Evolutionary conservation across 2,329 filamentous ascomycete species (phyloP), one percentile per base, ranked within the genome.

Genomic region (Verticillium dahliae): DNA sequence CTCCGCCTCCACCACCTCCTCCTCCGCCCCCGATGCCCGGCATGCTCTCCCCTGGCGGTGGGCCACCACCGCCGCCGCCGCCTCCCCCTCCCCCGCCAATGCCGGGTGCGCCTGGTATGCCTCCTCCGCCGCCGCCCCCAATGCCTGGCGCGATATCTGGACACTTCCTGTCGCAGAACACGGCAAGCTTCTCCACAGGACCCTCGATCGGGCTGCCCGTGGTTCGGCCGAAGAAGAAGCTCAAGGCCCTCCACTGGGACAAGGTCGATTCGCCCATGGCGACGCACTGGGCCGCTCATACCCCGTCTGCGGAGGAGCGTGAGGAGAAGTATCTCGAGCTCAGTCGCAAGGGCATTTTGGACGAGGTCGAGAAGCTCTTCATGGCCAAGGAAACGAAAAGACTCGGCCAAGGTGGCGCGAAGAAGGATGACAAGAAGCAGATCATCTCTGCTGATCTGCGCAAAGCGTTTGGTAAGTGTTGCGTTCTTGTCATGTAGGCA

Each of bases 161-260:
- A 7, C 88, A 91, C 65, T 97, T 90, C 78, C 77, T 97, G 65
- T 83, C 87, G 57, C 85, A 88, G 66, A 81, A 85, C 66, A 80
- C 83, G 37, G 80, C 80, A 62, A 83, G 85, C 63, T 76, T 79
- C 22, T 73, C 82, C 5, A 71, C 82, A 14, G 77, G 86, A 11
- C 70, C 76, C 27, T 84, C 85, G 7, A 81, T 91, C 67, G 86
- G 89, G 54, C 78, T 96, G 69, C 89, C 91, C 39, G 90, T 92
- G 63, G 91, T 92, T 59, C 83, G 94, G 68, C 92, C 95, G 27
- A 98, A 97, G 85, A 98, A 97, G 87, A 99, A 98, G 82, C 91
- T 99, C 75, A 99, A 99, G 86, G 94, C 94, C 62, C 83, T 99
- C 68, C 95, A 99, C 79, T 98, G 95, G 94, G 95, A 99, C 78